These are phyloP conservation scores for Cercospora janseana DNA, from an alignment of 2,329 filamentous ascomycete genomes.

Conservation along the genomic window DNA sequence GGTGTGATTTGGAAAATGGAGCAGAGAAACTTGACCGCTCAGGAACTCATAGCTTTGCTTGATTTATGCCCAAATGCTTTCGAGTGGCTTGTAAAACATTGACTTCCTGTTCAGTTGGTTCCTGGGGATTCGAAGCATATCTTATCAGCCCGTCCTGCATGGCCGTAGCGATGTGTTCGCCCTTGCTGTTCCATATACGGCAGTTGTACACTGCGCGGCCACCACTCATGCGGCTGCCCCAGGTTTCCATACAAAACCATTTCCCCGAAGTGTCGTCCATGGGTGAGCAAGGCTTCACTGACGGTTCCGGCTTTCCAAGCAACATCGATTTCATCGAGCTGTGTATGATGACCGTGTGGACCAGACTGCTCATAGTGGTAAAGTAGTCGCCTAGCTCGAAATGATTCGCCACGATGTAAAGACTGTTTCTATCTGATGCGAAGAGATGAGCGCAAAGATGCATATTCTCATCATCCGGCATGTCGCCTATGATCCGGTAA, in stretches of 20 bases:
- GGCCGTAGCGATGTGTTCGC: constrained; percentile 47
- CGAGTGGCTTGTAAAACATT: constrained; percentile 4
- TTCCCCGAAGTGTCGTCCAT: constrained; percentile 37
- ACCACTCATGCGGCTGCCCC: constrained; percentile 45
- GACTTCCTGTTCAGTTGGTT: constrained; percentile 14
- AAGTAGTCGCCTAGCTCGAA: constrained; percentile 44
- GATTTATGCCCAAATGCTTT: constrained; percentile 1
- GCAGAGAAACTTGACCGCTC: too few species aligned
- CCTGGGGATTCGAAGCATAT: constrained; percentile 20
- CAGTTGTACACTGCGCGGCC: constrained; percentile 51
- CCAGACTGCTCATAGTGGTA: constrained; percentile 48
- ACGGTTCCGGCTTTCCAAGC: constrained; percentile 32
- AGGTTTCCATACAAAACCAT: constrained; percentile 53
- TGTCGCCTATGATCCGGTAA: constrained; percentile 46
- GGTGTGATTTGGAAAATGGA: too few species aligned
- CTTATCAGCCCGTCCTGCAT: constrained; percentile 52
- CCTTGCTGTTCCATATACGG: constrained; percentile 45
- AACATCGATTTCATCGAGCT: constrained; percentile 41
- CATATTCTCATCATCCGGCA: constrained; percentile 48
- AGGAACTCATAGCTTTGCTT: too few species aligned
- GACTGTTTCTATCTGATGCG: constrained; percentile 55
- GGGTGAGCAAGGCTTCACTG: constrained; percentile 1
- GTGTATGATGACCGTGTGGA: constrained; percentile 52
- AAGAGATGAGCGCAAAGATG: constrained; percentile 59
- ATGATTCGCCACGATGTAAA: constrained; percentile 53